A percentile compares a stretch with the other conserved stretches of the same genome.
These are phyloP conservation scores for Mycena rosella DNA, from an alignment of 768 basidiomycete species.

Conservation along the genomic window DNA sequence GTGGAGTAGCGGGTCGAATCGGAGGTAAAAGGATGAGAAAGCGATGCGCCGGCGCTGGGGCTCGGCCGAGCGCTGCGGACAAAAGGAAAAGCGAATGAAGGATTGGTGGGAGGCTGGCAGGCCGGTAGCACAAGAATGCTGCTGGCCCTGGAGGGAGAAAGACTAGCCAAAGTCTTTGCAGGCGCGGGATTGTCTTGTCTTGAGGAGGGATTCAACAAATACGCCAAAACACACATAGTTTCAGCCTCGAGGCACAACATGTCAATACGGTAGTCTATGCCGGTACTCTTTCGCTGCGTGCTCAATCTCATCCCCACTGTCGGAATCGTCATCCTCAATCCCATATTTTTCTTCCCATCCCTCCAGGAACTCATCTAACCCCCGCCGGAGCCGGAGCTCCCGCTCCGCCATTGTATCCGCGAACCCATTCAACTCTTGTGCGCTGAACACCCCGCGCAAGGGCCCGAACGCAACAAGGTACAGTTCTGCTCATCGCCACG, in stretches of 20 bases:
- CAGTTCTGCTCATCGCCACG: constrained; percentile 64
- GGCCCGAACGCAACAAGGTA: constrained; percentile 85
- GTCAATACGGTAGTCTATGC: constrained; percentile 73
- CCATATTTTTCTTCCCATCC: constrained; percentile 54
- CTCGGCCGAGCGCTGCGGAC: constrained; percentile 11
- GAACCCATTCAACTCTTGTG: constrained; percentile 69
- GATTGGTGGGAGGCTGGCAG: constrained; percentile 16
- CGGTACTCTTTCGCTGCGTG: constrained; percentile 68
- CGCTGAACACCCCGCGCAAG: constrained; percentile 71
- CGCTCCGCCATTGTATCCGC: constrained; percentile 85
- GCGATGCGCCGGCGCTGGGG: constrained; percentile 30
- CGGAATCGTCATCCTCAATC: constrained; percentile 38
- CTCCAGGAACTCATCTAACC: constrained; percentile 69
- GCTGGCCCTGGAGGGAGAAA: neutral
- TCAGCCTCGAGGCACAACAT: too few species aligned
- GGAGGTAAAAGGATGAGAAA: constrained; percentile 37
- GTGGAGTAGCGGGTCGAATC: constrained; percentile 23
- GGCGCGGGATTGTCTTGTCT: neutral
- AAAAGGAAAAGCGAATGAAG: constrained; percentile 35
- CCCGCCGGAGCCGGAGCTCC: constrained; percentile 72
- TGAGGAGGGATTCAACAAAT: neutral
- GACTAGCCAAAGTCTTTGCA: constrained; percentile 8
- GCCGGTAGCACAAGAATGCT: neutral
- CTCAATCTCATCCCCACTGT: constrained; percentile 66
- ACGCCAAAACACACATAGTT: neutral